These are phyloP conservation scores for Picea abies DNA, from an alignment of 83 land plant genomes.

Conservation along the genomic window DNA sequence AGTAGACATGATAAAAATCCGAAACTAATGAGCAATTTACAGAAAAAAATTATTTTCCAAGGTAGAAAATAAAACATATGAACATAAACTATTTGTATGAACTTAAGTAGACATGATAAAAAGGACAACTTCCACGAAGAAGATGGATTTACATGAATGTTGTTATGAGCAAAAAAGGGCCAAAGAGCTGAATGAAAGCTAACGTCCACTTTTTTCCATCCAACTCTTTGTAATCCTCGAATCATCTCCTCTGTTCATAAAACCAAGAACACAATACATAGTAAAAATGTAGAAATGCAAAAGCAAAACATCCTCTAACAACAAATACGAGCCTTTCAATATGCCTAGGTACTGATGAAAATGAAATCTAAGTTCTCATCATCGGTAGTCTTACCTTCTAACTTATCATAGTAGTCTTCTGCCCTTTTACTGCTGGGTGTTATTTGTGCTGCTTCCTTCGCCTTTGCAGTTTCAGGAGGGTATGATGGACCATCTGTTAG, in stretches of 20 bases:
- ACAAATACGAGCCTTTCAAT: not conserved
- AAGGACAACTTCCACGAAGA: not conserved
- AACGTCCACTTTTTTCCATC: slow-evolving; percentile 96
- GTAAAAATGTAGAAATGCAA: not conserved
- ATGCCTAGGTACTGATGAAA: not conserved
- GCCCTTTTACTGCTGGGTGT: slow-evolving; percentile 52
- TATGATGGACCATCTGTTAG: slow-evolving; percentile 67
- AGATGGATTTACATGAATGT: slow-evolving; percentile 72
- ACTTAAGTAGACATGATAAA: not conserved
- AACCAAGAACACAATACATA: not conserved
- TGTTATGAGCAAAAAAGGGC: slow-evolving; percentile 96
- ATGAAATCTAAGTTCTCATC: not conserved
- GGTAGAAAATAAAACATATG: not conserved
- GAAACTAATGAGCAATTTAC: too few species aligned
- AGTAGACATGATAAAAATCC: too few species aligned
- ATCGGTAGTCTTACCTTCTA: slow-evolving; percentile 66
- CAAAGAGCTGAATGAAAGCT: slow-evolving; percentile 91
- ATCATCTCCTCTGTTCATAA: slow-evolving; percentile 92
- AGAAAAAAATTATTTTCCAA: too few species aligned
- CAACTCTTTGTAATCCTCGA: slow-evolving; percentile 79
- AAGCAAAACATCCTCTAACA: not conserved
- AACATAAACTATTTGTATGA: not conserved
- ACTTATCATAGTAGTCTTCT: slow-evolving; percentile 72
- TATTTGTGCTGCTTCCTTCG: slow-evolving; percentile 88
- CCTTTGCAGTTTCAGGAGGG: slow-evolving; percentile 70